These are phyloP conservation scores for Colletotrichum noveboracense DNA, from an alignment of 2,329 filamentous ascomycete species.

Conservation along the genomic window DNA sequence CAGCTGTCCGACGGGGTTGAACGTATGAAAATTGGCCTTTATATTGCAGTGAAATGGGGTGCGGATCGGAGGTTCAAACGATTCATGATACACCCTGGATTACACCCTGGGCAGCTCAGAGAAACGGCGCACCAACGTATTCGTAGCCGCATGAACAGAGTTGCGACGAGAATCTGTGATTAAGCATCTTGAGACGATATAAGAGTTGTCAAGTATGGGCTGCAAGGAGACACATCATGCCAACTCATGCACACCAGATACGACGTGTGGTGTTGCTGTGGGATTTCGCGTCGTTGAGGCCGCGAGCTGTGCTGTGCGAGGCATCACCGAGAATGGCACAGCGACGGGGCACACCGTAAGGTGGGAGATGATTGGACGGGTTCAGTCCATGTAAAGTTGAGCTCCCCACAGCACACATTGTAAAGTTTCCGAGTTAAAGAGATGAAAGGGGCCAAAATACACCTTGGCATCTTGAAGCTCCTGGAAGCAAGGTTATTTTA, in stretches of 20 bases:
- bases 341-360: background rate
- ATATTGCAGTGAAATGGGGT: background rate
- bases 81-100: background rate
- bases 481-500: slow-evolving; percentile 6
- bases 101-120: background rate
- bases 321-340: background rate
- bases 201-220: background rate
- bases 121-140: background rate
- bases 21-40: background rate
- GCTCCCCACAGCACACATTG: background rate
- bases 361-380: background rate
- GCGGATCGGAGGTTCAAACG: background rate
- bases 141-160: background rate
- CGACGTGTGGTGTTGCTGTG: background rate
- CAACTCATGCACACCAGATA: background rate
- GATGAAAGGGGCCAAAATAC: background rate
- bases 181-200: background rate
- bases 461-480: background rate
- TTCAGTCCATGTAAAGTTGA: background rate
- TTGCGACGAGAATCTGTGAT: background rate
- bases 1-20: background rate
- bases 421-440: background rate
- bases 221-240: background rate
- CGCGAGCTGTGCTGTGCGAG: background rate
- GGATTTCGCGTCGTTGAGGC: background rate